Percentiles rank a stretch among this genome's conserved stretches.
Conservation (phyloP, 768 basidiomycete species). For the Rubroboletus satanas region DNA sequence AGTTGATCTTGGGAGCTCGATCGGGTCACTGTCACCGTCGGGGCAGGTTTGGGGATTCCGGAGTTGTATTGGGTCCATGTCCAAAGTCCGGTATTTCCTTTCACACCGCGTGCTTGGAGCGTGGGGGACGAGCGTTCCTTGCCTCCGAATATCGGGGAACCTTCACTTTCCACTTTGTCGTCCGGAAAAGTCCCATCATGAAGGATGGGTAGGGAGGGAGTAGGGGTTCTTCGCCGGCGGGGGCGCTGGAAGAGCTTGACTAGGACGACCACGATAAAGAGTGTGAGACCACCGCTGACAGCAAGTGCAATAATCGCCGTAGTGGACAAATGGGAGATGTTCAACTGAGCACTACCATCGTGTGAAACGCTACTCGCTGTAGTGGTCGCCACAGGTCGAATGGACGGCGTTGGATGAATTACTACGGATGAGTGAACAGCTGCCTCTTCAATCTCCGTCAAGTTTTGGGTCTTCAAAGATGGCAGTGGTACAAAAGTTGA, state of each 20-base stretch:
- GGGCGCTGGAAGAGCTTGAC: constrained; percentile 49
- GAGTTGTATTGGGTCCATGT: constrained; percentile 55
- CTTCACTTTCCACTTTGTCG: constrained; percentile 44
- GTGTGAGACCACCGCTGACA: constrained; percentile 46
- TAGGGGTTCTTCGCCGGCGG: constrained; percentile 50
- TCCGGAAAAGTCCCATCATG: constrained; percentile 52
- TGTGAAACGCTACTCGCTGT: neutral
- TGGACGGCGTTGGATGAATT: constrained; percentile 3
- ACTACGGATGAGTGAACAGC: constrained; percentile 11
- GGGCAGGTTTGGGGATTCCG: constrained; percentile 29
- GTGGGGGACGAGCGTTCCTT: constrained; percentile 52
- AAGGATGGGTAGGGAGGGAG: constrained; percentile 72
- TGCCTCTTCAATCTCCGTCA: constrained; percentile 21
- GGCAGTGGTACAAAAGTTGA: constrained; percentile 30
- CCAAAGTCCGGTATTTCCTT: constrained; percentile 45
- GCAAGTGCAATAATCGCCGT: constrained; percentile 51
- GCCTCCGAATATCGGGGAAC: constrained; percentile 77
- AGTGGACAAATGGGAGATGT: constrained; percentile 38
- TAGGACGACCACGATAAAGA: constrained; percentile 47
- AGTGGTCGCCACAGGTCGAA: neutral
- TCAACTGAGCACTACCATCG: constrained; percentile 11
- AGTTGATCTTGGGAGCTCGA: constrained; percentile 19
- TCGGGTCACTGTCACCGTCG: constrained; percentile 21
- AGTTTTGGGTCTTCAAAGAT: constrained; percentile 24
- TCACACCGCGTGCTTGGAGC: constrained; percentile 29